phyloP scores from a whole-genome alignment of 2,329 filamentous ascomycete species.

The Claviceps citrina region DNA sequence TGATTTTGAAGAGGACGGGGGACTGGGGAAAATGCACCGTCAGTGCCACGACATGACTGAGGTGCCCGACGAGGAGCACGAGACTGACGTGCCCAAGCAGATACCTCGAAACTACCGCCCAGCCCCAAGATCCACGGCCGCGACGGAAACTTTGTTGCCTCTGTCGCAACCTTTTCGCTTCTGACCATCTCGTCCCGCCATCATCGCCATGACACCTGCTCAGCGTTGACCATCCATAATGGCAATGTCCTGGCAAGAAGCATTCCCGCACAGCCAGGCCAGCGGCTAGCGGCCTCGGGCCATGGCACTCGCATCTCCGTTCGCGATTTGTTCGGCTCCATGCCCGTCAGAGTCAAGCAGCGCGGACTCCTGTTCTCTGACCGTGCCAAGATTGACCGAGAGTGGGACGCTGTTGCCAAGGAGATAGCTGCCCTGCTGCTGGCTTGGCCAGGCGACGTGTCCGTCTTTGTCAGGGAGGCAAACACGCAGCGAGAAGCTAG shows the following conservation, averaged over 20 bases:
- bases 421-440: conserved; percentile 51
- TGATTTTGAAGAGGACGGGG: conserved; percentile 58
- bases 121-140: conserved; percentile 42
- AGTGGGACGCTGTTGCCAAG: conserved; percentile 50
- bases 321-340: conserved; percentile 70
- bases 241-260: conserved; percentile 50
- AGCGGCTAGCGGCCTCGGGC: conserved; percentile 36
- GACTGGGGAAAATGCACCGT: conserved; percentile 62
- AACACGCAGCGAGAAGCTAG: conserved; percentile 21
- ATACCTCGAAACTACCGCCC: conserved; percentile 57
- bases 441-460: conserved; percentile 44
- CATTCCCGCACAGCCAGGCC: conserved; percentile 41
- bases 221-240: conserved; percentile 55
- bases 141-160: conserved; percentile 62
- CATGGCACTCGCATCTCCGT: conserved; percentile 67
- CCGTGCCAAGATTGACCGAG: conserved; percentile 36
- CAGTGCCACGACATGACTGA: conserved; percentile 17
- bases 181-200: conserved; percentile 63
- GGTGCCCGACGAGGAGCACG: neutral
- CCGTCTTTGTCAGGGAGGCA: conserved; percentile 43
- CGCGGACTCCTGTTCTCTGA: conserved; percentile 41
- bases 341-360: conserved; percentile 82
- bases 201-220: conserved; percentile 40
- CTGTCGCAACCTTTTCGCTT: conserved; percentile 60
- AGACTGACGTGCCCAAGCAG: conserved; percentile 26